Base-by-base conservation (phyloP, 306 rosid species). In the Corylus americana region DNA sequence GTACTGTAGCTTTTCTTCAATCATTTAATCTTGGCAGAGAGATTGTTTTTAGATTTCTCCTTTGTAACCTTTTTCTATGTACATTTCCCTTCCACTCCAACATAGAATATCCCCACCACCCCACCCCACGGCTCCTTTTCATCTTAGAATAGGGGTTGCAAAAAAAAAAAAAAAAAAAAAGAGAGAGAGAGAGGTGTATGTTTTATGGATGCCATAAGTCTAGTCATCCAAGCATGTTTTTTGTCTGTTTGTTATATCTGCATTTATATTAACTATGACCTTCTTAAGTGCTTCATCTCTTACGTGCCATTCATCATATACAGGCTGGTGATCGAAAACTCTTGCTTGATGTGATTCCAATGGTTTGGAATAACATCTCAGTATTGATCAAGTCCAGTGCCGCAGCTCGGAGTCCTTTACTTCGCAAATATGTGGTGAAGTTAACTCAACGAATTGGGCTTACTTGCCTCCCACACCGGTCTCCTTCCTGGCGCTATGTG, bases 321-420 rank as follows among this genome's bases (percentile, higher is more conserved):
- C 95, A 95, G 98, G 89, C 87, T 83, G 98, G 98, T 74, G 94
- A 87, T 79, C 88, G 92, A 81, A 90, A 87, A 79, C 91, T 92
- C 84, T 88, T 95, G 90, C 80, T 81, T 76, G 91, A 88, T 79
- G 91, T 85, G 73, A 83, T 86, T 83, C 89, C 94, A 80, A 55
- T 82, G 77, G 93, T 92, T 74, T 95, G 98, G 98, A 90, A 83
- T 83, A 96, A 92, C 82, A 85, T 84, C 55, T 89, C 88, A 2
- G 76, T 78, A 80, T 80, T 95, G 83, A 84, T 88, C 79, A 92
- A 92, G 84, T 95, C 98, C 77, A 79, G 90, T 72, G 84, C 80
- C 79, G 98, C 98, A 22, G 81, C 87, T 80, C 82, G 78, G 75
- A 92, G 93, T 82, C 89, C 94, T 74, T 89, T 95, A 85, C 97